Evolutionary conservation across 768 basidiomycete species (phyloP).

Genomic region (Termitomyces sp.): DNA sequence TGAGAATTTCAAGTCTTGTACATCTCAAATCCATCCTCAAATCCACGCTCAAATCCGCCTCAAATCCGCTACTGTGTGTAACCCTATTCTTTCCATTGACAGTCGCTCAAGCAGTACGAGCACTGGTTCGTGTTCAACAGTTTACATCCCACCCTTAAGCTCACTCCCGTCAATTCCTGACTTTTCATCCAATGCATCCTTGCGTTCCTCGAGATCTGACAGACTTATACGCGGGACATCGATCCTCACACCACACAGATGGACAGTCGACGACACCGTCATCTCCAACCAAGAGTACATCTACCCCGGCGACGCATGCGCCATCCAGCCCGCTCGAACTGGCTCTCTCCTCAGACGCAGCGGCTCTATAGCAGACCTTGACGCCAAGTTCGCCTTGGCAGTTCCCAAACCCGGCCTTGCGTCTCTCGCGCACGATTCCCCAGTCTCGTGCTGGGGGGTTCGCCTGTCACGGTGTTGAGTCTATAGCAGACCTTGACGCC

Average conservation of each 20-base stretch:
- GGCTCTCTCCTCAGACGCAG: slow-evolving; percentile 44
- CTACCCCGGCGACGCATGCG: slow-evolving; percentile 69
- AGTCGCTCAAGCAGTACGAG: slow-evolving; percentile 38
- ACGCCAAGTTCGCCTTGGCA: slow-evolving; percentile 45
- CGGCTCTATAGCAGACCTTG: slow-evolving; percentile 78
- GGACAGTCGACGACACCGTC: slow-evolving; percentile 71
- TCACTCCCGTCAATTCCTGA: slow-evolving; percentile 70
- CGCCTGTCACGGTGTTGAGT: too few relatives aligned
- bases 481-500: slow-evolving; percentile 67
- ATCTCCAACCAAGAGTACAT: slow-evolving; percentile 62
- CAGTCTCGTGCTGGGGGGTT: too few relatives aligned
- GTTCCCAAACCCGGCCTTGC: too few relatives aligned
- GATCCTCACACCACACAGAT: slow-evolving; percentile 52
- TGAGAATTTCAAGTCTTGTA: too few relatives aligned
- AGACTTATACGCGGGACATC: slow-evolving; percentile 35
- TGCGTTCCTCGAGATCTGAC: slow-evolving; percentile 20
- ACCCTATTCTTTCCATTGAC: slow-evolving; percentile 58
- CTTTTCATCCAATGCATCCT: slow-evolving; percentile 30
- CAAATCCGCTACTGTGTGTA: too few relatives aligned
- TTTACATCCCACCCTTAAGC: slow-evolving; percentile 74
- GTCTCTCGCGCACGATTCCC: too few relatives aligned
- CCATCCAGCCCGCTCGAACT: slow-evolving; percentile 59
- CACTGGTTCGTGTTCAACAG: slow-evolving; percentile 63
- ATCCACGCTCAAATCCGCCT: too few relatives aligned
- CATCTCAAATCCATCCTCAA: too few relatives aligned